Conservation (phyloP, 768 basidiomycete species). For the Sutorius australiensis region DNA sequence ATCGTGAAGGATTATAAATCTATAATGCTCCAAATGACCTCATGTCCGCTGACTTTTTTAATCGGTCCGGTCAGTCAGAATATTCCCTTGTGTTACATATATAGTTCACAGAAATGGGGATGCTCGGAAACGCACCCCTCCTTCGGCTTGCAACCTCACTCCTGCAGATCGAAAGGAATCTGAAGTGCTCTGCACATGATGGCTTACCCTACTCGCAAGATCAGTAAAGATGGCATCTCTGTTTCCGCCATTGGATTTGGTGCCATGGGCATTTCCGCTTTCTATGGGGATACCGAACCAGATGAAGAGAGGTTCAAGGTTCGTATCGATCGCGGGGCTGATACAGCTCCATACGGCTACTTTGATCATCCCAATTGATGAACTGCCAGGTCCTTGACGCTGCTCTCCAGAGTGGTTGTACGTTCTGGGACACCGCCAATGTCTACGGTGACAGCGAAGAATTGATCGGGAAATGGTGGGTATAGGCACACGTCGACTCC, state of each 20-base stretch:
- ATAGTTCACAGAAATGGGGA: too few relatives aligned
- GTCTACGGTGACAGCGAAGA: constrained; percentile 42
- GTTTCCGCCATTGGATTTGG: constrained; percentile 54
- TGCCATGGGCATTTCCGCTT: constrained; percentile 52
- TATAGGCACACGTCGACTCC: neutral
- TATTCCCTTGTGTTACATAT: too few relatives aligned
- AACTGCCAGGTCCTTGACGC: constrained; percentile 39
- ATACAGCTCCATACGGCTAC: neutral
- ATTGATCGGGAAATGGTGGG: constrained; percentile 43
- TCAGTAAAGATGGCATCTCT: constrained; percentile 15
- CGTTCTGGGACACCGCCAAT: constrained; percentile 47
- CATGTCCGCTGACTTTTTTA: too few relatives aligned
- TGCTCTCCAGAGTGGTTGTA: constrained; percentile 39
- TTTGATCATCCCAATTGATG: neutral
- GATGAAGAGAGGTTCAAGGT: constrained; percentile 65
- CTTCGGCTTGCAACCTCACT: neutral
- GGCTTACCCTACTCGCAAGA: constrained; percentile 32
- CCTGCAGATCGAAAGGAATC: neutral
- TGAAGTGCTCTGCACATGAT: neutral
- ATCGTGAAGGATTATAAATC: too few relatives aligned
- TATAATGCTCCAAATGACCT: too few relatives aligned
- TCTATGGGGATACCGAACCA: constrained; percentile 40
- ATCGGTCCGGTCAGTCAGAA: too few relatives aligned
- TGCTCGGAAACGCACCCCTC: neutral
- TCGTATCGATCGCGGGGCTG: neutral